These are phyloP conservation scores for Nakazawaea laoshanensis DNA, from an alignment of 805 yeast genomes.

Conservation along the genomic window DNA sequence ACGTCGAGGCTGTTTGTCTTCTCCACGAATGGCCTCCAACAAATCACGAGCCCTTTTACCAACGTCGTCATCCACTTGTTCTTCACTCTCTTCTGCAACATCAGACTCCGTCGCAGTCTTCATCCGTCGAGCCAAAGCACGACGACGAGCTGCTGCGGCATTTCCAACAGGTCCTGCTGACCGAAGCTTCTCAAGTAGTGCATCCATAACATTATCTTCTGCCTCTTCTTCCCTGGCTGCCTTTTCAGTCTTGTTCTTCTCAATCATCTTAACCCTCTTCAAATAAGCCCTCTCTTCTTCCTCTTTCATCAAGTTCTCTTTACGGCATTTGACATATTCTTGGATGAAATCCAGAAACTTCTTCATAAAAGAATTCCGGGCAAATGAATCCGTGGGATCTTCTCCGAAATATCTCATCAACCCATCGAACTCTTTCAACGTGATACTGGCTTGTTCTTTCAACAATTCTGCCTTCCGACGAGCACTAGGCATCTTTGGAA, in stretches of 20 bases:
- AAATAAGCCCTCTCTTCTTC: conserved; percentile 61
- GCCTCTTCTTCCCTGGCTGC: conserved; percentile 23
- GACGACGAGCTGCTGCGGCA: conserved; percentile 69
- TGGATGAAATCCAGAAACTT: conserved; percentile 52
- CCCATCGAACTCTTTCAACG: conserved; percentile 44
- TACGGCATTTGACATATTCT: conserved; percentile 57
- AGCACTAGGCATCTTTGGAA: conserved; percentile 47
- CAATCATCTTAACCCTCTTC: conserved; percentile 51
- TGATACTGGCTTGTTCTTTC: conserved; percentile 38
- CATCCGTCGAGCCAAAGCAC: conserved; percentile 59
- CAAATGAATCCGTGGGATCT: conserved; percentile 44
- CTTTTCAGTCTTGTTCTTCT: conserved; percentile 14
- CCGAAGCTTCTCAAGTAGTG: conserved; percentile 74
- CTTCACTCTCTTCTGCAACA: conserved; percentile 3
- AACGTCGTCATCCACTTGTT: conserved; percentile 8
- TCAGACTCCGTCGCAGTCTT: conserved; percentile 7
- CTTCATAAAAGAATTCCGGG: conserved; percentile 52
- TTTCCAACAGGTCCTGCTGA: conserved; percentile 80
- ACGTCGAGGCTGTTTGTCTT: background rate
- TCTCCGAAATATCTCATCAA: conserved; percentile 70
- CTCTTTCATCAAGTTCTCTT: conserved; percentile 58
- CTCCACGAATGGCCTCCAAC: conserved; percentile 6
- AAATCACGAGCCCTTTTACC: conserved; percentile 8
- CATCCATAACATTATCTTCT: conserved; percentile 67
- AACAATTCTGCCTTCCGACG: conserved; percentile 42